These are phyloP conservation scores for Ceratocystis huliohia DNA, from an alignment of 2,329 filamentous ascomycete genomes.

Conservation along the genomic window DNA sequence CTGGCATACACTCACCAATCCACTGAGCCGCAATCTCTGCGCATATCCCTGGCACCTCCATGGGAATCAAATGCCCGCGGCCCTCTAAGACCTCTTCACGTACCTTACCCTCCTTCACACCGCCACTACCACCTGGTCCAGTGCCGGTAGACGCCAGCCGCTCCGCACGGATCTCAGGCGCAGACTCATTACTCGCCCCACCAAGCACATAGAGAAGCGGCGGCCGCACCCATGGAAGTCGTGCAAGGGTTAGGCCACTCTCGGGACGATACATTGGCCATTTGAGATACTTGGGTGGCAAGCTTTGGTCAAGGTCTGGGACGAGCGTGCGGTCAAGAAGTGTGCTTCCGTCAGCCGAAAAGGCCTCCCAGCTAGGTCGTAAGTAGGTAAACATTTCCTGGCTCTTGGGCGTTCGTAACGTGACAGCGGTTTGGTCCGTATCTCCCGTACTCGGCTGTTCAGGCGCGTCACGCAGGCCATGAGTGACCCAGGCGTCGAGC, in stretches of 20 bases:
- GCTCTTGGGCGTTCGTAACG: conserved; percentile 69
- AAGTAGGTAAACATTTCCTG: conserved; percentile 71
- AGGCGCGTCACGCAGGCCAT: conserved; percentile 57
- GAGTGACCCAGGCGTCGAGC: conserved; percentile 56
- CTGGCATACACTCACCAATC: conserved; percentile 42
- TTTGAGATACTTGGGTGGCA: conserved; percentile 28
- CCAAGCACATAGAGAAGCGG: conserved; percentile 60
- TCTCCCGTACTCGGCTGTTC: conserved; percentile 10
- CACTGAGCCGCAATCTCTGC: conserved; percentile 48
- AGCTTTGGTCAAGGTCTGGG: conserved; percentile 34
- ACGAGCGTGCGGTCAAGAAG: conserved; percentile 32
- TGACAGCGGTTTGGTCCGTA: conserved; percentile 38
- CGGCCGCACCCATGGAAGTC: conserved; percentile 50
- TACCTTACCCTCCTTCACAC: conserved; percentile 52
- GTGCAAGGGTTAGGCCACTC: conserved; percentile 40
- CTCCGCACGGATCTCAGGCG: conserved; percentile 36
- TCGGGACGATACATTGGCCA: conserved; percentile 58
- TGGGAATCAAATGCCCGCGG: conserved; percentile 68
- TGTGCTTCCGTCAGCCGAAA: conserved; percentile 29
- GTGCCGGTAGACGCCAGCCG: conserved; percentile 53
- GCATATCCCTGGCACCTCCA: conserved; percentile 59
- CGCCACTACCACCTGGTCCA: conserved; percentile 55
- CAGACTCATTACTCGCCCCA: conserved; percentile 43
- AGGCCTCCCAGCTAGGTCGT: conserved; percentile 43
- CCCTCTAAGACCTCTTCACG: conserved; percentile 49